Conservation (phyloP, 2,329 filamentous ascomycete species). For the Fusarium sp. region DNA sequence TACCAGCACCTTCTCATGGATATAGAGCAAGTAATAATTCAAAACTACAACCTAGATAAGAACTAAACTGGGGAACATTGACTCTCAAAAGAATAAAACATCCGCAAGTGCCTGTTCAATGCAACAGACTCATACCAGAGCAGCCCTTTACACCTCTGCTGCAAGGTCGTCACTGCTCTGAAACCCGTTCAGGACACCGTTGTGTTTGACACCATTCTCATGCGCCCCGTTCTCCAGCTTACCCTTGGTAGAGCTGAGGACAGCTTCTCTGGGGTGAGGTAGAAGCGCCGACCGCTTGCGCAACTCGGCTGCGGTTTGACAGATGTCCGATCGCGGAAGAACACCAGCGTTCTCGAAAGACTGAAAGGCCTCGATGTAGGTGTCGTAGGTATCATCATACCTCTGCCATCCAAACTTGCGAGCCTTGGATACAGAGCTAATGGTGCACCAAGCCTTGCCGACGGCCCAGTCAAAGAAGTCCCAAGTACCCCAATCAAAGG, state of each 20-base stretch:
- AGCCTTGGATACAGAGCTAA: constrained; percentile 21
- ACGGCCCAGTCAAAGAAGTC: constrained; percentile 37
- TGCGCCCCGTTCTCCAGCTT: background rate
- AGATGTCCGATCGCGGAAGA: constrained; percentile 8
- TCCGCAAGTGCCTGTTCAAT: background rate
- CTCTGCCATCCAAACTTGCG: constrained; percentile 35
- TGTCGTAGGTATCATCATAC: constrained; percentile 31
- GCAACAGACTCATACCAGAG: background rate
- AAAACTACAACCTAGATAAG: background rate
- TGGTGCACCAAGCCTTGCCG: constrained; percentile 33
- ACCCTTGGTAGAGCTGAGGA: background rate
- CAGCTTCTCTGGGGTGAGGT: constrained; percentile 21
- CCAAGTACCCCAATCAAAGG: constrained; percentile 34
- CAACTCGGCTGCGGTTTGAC: background rate
- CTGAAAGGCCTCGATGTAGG: constrained; percentile 29
- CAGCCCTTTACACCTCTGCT: background rate
- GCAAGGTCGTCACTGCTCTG: background rate
- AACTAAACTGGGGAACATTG: background rate
- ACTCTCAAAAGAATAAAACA: background rate
- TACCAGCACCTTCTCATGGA: background rate
- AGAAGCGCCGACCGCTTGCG: background rate
- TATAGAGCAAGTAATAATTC: background rate
- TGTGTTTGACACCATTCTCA: background rate
- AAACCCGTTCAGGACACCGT: background rate
- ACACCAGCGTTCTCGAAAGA: constrained; percentile 34